phyloP scores from a whole-genome alignment of 139 green algal genomes.

The Limnomonas spitsbergensis region DNA sequence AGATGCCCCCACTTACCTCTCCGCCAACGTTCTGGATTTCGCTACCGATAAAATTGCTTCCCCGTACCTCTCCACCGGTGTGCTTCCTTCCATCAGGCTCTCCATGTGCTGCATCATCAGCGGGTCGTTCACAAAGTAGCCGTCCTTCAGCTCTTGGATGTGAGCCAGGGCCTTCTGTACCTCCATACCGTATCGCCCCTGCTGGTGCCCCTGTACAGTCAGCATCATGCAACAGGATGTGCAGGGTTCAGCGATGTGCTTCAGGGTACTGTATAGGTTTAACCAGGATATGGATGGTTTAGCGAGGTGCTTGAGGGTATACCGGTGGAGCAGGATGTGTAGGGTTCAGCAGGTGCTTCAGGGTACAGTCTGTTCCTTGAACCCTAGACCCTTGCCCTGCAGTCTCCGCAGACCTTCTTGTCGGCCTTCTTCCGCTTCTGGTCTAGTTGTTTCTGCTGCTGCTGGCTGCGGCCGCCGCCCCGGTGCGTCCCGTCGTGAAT shows the following conservation, averaged over 20 bases:
- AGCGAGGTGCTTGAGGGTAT: no score
- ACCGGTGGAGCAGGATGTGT: no score
- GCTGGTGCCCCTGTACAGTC: background rate
- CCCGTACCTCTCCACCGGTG: slow-evolving; percentile 1
- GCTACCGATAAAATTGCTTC: background rate
- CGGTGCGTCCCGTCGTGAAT: background rate
- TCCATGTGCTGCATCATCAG: slow-evolving; percentile 9
- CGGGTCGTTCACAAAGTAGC: slow-evolving; percentile 4
- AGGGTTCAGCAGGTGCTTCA: no score
- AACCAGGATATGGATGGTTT: no score
- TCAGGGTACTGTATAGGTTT: no score
- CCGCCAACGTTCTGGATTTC: background rate
- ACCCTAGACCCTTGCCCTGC: no score
- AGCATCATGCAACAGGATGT: no score
- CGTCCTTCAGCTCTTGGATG: slow-evolving; percentile 4
- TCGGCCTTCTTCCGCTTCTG: slow-evolving; percentile 2
- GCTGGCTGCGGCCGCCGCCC: background rate
- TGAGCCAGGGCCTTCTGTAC: slow-evolving; percentile 3
- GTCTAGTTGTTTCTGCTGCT: no score
- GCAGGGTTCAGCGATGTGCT: no score
- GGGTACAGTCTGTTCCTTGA: no score
- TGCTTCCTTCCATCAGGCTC: background rate
- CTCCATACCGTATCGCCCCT: background rate
- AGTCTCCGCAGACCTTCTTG: slow-evolving; percentile 10
- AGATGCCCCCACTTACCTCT: background rate